Evolutionary conservation across 768 basidiomycete species (phyloP).

Genomic region (Boletus edulis): DNA sequence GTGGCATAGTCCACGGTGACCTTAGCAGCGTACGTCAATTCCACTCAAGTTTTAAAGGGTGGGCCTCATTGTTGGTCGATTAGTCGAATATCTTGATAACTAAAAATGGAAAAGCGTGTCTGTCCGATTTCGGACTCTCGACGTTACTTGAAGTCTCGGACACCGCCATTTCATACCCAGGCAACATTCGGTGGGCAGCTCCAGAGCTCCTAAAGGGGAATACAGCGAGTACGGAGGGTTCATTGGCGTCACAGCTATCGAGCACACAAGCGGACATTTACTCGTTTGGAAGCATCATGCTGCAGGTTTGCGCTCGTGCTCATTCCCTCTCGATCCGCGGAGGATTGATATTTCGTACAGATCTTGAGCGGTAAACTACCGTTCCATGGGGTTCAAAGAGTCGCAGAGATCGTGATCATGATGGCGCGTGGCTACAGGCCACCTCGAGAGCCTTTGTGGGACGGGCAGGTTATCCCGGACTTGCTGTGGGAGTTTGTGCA

Average conservation of each 20-base stretch:
- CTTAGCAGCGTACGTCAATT: slow-evolving; percentile 33
- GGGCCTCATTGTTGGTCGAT: background rate
- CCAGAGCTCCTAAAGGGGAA: slow-evolving; percentile 20
- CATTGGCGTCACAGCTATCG: slow-evolving; percentile 2
- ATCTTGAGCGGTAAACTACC: slow-evolving; percentile 24
- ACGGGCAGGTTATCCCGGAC: slow-evolving; percentile 23
- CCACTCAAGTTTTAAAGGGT: background rate
- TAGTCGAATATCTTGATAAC: slow-evolving; percentile 25
- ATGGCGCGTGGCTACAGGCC: slow-evolving; percentile 9
- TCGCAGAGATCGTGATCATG: slow-evolving; percentile 24
- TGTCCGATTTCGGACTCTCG: slow-evolving; percentile 35
- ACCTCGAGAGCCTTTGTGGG: slow-evolving; percentile 15
- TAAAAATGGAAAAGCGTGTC: slow-evolving; percentile 8
- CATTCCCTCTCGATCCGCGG: background rate
- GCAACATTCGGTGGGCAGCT: slow-evolving; percentile 31
- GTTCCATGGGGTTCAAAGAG: slow-evolving; percentile 20
- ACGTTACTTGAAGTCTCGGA: slow-evolving; percentile 10
- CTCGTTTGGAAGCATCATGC: slow-evolving; percentile 30
- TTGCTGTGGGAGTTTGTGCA: slow-evolving; percentile 22
- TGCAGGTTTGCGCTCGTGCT: slow-evolving; percentile 17
- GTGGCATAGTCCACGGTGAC: slow-evolving; percentile 38
- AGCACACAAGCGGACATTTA: slow-evolving; percentile 23
- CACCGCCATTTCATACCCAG: slow-evolving; percentile 9
- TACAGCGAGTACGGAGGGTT: background rate
- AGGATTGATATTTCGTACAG: slow-evolving; percentile 6